Conservation (phyloP, 2,329 filamentous ascomycete species). For the Magnaporthiopsis rhizophila region DNA sequence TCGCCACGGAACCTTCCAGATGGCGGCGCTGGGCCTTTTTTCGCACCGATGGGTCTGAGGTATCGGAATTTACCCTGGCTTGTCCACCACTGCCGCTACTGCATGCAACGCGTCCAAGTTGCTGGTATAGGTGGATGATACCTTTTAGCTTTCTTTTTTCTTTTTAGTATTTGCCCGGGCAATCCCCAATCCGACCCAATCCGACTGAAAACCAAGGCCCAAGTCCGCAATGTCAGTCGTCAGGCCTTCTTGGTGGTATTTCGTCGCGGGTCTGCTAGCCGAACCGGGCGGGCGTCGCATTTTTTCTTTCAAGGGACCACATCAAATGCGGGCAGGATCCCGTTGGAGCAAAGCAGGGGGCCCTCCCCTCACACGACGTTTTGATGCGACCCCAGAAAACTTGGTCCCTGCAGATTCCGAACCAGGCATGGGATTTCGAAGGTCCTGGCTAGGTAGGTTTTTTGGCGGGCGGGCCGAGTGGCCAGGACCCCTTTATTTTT, state of each 20-base stretch:
- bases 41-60: no score
- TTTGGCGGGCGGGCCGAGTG: background rate
- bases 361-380: no score
- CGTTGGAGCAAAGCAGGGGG: no score
- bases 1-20: background rate
- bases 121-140: no score
- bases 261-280: background rate
- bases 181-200: background rate
- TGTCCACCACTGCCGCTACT: no score
- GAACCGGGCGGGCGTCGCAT: background rate
- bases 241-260: background rate
- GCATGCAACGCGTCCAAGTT: no score
- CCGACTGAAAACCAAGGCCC: background rate
- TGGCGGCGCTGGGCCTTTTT: background rate
- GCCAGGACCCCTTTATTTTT: background rate
- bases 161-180: background rate
- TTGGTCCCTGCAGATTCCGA: background rate
- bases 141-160: no score
- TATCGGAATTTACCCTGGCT: background rate
- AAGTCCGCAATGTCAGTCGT: background rate
- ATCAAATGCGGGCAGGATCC: no score
- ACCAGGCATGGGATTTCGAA: background rate
- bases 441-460: background rate
- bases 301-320: background rate
- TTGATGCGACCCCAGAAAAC: background rate